A percentile compares a stretch with the other conserved stretches of the same genome.
phyloP scores from a whole-genome alignment of 192 early-diverging fungal species.

The Jimgerdemannia flammicorona region DNA sequence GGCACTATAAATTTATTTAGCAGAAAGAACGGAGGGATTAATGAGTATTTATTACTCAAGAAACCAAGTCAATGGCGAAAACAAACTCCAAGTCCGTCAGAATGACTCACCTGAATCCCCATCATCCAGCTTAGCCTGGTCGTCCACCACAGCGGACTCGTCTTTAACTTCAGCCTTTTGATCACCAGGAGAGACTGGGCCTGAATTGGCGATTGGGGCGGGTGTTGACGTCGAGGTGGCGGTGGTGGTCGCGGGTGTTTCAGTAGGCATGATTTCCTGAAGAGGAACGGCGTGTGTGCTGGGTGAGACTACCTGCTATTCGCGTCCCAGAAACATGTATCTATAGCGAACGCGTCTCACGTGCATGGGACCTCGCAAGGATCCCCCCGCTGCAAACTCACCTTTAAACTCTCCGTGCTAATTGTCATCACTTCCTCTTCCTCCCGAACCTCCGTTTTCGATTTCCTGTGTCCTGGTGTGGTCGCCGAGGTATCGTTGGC shows the following conservation, averaged over 20 bases:
- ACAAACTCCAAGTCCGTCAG: not conserved
- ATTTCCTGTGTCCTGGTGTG: not conserved
- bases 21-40: not conserved
- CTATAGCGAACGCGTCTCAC: not conserved
- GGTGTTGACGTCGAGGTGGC: conserved; percentile 12
- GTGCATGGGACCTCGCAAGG: not conserved
- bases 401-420: conserved; percentile 7
- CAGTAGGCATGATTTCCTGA: not conserved
- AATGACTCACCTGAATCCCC: not conserved
- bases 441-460: conserved; percentile 5
- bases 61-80: not conserved
- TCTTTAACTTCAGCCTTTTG: not conserved
- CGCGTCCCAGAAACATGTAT: not conserved
- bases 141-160: not conserved
- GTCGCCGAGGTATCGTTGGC: not conserved
- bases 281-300: not conserved
- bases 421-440: conserved; percentile 13
- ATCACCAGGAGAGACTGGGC: not conserved
- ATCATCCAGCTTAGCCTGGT: not conserved
- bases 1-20: not conserved
- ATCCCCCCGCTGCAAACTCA: not conserved
- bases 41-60: not conserved
- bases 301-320: too few relatives aligned
- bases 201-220: conserved; percentile 2
- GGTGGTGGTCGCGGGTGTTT: conserved; percentile 11